Percentiles rank a stretch among this genome's conserved stretches.
Conservation (phyloP, 495 filamentous ascomycete genomes). For the Aspergillus coremiiformis region DNA sequence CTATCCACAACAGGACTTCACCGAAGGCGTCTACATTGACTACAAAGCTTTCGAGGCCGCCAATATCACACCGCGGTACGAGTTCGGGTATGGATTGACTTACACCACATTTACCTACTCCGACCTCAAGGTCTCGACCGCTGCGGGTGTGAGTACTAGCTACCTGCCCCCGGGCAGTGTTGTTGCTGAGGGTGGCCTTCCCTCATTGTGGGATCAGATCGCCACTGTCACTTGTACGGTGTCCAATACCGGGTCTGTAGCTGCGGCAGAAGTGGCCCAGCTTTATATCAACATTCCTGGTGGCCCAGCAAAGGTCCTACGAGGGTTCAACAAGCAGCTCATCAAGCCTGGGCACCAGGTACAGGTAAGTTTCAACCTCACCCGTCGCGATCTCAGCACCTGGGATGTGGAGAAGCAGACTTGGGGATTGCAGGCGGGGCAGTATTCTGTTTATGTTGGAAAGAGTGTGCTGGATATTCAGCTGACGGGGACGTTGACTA, state of each 20-base stretch:
- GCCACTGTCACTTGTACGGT: conserved; percentile 39
- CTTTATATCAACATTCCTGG: conserved; percentile 55
- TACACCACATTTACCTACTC: conserved; percentile 59
- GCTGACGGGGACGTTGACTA: background rate
- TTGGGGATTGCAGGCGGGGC: conserved; percentile 52
- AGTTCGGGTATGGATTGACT: conserved; percentile 61
- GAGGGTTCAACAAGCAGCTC: conserved; percentile 57
- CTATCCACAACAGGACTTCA: conserved; percentile 61
- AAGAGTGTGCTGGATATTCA: conserved; percentile 5
- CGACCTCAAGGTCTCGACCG: conserved; percentile 28
- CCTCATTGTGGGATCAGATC: conserved; percentile 50
- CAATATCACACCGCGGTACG: conserved; percentile 51
- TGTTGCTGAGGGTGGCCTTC: conserved; percentile 46
- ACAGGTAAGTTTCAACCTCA: conserved; percentile 48
- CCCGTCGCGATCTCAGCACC: conserved; percentile 56
- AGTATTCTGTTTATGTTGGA: conserved; percentile 50
- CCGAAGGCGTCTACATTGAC: conserved; percentile 58
- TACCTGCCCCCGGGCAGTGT: background rate
- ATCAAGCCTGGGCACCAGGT: conserved; percentile 33
- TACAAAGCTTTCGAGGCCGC: conserved; percentile 56
- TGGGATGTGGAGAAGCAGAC: conserved; percentile 56
- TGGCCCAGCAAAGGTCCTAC: conserved; percentile 30
- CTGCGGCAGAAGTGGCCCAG: conserved; percentile 54
- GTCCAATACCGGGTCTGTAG: conserved; percentile 43
- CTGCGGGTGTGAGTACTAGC: conserved; percentile 2